Evolutionary conservation across 2,329 filamentous ascomycete species (phyloP).

Genomic region (Trichoderma sp.): DNA sequence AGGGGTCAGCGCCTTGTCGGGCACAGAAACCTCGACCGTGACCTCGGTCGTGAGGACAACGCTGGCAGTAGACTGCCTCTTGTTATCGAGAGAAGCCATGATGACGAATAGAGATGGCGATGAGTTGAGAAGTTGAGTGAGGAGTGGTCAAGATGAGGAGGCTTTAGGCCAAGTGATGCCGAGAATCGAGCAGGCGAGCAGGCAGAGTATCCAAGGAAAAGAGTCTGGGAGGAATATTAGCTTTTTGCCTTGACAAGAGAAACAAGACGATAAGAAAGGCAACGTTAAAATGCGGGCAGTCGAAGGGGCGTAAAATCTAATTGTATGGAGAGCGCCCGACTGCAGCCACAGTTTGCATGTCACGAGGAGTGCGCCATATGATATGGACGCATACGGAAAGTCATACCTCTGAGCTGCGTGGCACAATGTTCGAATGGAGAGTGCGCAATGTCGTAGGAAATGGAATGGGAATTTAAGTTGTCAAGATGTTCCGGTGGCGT

Average conservation of each 20-base stretch:
- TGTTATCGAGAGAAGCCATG: background rate
- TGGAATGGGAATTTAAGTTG: background rate
- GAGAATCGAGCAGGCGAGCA: background rate
- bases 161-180: background rate
- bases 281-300: background rate
- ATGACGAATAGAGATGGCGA: background rate
- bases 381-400: background rate
- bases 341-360: background rate
- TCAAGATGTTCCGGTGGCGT: background rate
- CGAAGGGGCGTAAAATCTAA: background rate
- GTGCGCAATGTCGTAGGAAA: background rate
- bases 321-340: background rate
- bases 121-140: background rate
- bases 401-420: background rate
- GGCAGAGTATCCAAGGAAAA: background rate
- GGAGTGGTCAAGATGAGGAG: background rate
- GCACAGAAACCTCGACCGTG: slow-evolving; percentile 21
- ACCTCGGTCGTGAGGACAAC: slow-evolving; percentile 14
- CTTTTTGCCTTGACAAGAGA: background rate
- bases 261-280: background rate
- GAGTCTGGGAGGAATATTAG: background rate
- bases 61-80: slow-evolving; percentile 22
- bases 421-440: background rate
- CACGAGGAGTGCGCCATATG: background rate
- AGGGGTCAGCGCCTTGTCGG: slow-evolving; percentile 32